Base-by-base conservation (phyloP, 1,284 basidiomycete genomes). In the Ganoderma lucidum region DNA sequence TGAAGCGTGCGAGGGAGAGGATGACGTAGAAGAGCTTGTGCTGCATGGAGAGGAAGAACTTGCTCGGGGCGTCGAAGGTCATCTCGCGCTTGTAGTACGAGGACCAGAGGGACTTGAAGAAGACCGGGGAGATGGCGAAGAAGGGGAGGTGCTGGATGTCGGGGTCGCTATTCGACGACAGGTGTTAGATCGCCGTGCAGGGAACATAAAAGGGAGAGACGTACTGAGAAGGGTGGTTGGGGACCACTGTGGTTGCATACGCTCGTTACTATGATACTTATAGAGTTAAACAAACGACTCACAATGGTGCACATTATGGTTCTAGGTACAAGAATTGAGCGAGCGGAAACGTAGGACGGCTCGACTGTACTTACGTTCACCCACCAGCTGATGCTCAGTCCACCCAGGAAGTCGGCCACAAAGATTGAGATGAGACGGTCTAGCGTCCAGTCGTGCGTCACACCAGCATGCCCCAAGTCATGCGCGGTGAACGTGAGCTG, bases 341-440 rank as follows among this genome's bases (percentile, higher is more conserved):
- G 30, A 62, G 61, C 39, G 70, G 64, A 17, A 55, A 64, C 37
- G 42, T 32, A 15, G 12, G 30, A 37, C 0, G 42, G 23, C 3
- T 23, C 12, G 28, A 14, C 14, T 3, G 8, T 28, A 89, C 94
- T 84, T 73, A 96, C 95, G 80, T 98, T 90, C 68, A 96, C 96
- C 97, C 97, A 99, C 98, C 97, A 99, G 51, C 96, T 94, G 45
- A 98, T 87, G 78, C 96, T 97, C 65, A 99, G 84, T 1, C 97
- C 97, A 28, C 97, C 97, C 64, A 97, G 84, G 77, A 93, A 96
- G 80, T 96, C 88, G 0, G 95, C 93, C 66, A 97, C 85, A n/a
- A 92, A 78, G 68, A 94, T 96, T 28, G 90, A 93, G 64, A 97
- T 83, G 62, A 96, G 76, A 48, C 97, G 89, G 79, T 99, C 97